phyloP scores from a whole-genome alignment of 2,329 filamentous ascomycete species.

The Clonostachys rhizophaga region DNA sequence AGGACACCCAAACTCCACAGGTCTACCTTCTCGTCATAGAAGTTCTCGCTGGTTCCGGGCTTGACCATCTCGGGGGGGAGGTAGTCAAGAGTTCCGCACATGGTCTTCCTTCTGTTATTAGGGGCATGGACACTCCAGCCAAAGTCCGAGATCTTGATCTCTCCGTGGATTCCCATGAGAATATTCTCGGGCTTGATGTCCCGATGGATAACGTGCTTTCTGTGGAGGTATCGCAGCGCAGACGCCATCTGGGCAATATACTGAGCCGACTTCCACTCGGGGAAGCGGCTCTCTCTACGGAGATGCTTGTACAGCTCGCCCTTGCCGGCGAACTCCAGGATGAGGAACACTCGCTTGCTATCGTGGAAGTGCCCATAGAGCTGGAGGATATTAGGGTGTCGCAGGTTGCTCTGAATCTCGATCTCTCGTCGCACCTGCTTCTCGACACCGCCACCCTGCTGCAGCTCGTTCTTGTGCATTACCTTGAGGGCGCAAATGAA shows the following conservation, averaged over 20 bases:
- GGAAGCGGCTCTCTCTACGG: constrained; percentile 72
- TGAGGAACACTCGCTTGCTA: constrained; percentile 80
- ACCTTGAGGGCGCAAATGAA: constrained; percentile 88
- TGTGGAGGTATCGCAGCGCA: constrained; percentile 84
- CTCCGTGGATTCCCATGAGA: constrained; percentile 89
- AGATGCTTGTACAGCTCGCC: constrained; percentile 88
- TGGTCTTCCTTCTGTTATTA: constrained; percentile 87
- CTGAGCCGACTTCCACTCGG: constrained; percentile 81
- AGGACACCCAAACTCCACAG: constrained; percentile 93
- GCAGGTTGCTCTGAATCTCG: constrained; percentile 83
- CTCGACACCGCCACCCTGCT: constrained; percentile 67
- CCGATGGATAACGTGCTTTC: constrained; percentile 95
- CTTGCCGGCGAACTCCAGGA: constrained; percentile 81
- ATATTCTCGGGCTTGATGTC: constrained; percentile 99
- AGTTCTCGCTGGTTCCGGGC: constrained; percentile 75
- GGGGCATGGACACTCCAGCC: constrained; percentile 98
- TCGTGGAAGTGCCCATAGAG: constrained; percentile 88
- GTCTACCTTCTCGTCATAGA: constrained; percentile 92
- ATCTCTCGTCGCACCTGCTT: constrained; percentile 86
- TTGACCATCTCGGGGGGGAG: constrained; percentile 97
- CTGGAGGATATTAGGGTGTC: constrained; percentile 80
- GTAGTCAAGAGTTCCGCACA: constrained; percentile 97
- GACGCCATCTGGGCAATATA: constrained; percentile 91
- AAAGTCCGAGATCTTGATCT: constrained; percentile 98
- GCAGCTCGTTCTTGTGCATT: constrained; percentile 77